Percentiles rank a stretch among this genome's conserved stretches.
These are phyloP conservation scores for Colletotrichum gigasporum DNA, from an alignment of 2,329 filamentous ascomycete genomes.

Conservation along the genomic window DNA sequence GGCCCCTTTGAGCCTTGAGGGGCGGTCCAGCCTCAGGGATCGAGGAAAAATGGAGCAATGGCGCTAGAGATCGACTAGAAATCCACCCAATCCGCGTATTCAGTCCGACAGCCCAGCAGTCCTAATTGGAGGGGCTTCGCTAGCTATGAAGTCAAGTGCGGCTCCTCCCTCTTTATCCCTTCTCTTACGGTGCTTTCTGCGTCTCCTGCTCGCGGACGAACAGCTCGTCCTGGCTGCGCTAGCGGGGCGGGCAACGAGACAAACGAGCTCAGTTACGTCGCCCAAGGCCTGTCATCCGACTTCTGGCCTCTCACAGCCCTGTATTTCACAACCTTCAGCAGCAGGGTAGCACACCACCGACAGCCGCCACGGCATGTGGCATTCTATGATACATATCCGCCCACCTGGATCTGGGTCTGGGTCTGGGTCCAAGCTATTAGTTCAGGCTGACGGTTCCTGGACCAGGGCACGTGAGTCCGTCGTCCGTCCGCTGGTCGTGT, in stretches of 20 bases:
- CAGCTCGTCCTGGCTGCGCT: conserved; percentile 12
- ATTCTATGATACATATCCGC: too few relatives aligned
- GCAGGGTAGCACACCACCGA: background rate
- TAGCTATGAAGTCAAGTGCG: conserved; percentile 25
- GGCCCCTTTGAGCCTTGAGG: background rate
- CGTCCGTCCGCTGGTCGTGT: background rate
- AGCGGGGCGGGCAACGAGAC: background rate
- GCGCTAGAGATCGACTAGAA: conserved; percentile 26
- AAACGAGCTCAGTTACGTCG: conserved; percentile 10
- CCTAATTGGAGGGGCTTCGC: conserved; percentile 15
- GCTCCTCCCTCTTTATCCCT: background rate
- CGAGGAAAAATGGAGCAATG: conserved; percentile 4
- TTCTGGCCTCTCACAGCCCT: background rate
- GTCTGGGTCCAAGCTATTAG: background rate
- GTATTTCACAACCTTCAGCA: background rate
- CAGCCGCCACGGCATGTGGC: background rate
- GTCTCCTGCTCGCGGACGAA: background rate
- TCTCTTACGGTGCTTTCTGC: too few relatives aligned
- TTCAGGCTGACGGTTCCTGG: background rate
- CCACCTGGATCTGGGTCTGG: background rate
- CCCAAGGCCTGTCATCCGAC: conserved; percentile 8
- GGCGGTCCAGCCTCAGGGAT: background rate
- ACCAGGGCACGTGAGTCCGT: background rate
- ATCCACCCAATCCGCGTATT: conserved; percentile 20
- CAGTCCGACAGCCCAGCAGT: conserved; percentile 2